Percentiles rank a stretch among this genome's conserved stretches.
Evolutionary conservation across 2,329 filamentous ascomycete genomes (phyloP).

Genomic region (Cryphonectria radicalis): DNA sequence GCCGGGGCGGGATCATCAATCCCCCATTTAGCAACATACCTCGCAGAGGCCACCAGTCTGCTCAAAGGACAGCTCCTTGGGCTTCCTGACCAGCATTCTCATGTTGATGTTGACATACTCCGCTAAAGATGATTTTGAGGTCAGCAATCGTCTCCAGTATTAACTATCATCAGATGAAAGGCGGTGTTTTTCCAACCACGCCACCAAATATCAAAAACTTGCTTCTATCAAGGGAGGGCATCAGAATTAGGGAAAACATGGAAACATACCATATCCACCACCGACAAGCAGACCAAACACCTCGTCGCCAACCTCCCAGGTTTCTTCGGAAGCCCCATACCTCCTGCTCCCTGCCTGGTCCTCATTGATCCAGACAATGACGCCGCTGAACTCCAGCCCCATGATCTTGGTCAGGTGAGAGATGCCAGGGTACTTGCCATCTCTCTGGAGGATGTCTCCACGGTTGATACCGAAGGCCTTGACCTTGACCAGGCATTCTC

Average conservation of each 20-base stretch:
- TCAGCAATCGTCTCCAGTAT: not conserved
- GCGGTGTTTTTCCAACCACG: not conserved
- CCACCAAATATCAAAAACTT: not conserved
- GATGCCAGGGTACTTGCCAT: conserved; percentile 9
- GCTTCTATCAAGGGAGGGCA: not conserved
- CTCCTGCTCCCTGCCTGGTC: not conserved
- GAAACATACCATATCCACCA: conserved; percentile 7
- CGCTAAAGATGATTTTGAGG: not conserved
- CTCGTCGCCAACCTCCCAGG: not conserved
- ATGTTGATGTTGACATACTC: conserved; percentile 10
- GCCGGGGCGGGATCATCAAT: too few species aligned
- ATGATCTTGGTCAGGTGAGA: conserved; percentile 6
- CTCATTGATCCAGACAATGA: not conserved
- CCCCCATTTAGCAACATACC: not conserved
- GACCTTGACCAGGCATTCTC: conserved; percentile 2
- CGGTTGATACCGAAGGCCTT: conserved; percentile 14
- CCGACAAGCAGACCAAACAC: conserved; percentile 10
- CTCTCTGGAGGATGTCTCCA: conserved; percentile 4
- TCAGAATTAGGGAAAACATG: not conserved
- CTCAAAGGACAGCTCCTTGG: conserved; percentile 3
- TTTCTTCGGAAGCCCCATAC: too few species aligned
- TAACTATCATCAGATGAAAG: not conserved
- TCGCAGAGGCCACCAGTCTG: not conserved
- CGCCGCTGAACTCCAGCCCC: conserved; percentile 10
- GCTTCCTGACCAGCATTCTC: conserved; percentile 8